Percentiles rank a stretch among this genome's conserved stretches.
These are phyloP conservation scores for Pseudogymnoascus verrucosus DNA, from an alignment of 2,329 filamentous ascomycete genomes.

Conservation along the genomic window DNA sequence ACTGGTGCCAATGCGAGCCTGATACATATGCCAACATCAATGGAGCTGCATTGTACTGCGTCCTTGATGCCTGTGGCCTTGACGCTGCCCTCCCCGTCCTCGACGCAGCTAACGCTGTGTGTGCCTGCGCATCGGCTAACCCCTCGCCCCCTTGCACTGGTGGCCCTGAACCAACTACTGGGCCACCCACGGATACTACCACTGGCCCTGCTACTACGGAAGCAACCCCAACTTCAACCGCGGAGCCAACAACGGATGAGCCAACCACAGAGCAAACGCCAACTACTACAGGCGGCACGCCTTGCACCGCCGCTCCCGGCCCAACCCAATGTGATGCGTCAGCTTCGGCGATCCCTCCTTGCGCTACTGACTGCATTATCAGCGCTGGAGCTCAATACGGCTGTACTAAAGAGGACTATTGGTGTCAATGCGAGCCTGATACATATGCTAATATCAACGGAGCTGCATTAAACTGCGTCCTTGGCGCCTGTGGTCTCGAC, in stretches of 20 bases:
- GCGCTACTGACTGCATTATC: neutral
- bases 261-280: neutral
- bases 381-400: neutral
- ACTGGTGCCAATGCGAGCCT: neutral
- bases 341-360: neutral
- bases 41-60: neutral
- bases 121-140: neutral
- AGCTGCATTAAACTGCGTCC: neutral
- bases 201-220: neutral
- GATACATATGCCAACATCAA: neutral
- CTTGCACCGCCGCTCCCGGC: neutral
- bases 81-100: neutral
- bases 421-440: neutral
- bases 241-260: neutral
- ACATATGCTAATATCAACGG: neutral
- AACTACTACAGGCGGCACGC: neutral
- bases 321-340: neutral
- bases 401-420: neutral
- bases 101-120: neutral
- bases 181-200: neutral
- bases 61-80: neutral
- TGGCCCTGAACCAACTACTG: neutral
- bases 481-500: neutral
- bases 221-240: neutral
- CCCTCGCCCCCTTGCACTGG: neutral